phyloP scores from a whole-genome alignment of 331 rosid species.

The Acacia pycnantha region DNA sequence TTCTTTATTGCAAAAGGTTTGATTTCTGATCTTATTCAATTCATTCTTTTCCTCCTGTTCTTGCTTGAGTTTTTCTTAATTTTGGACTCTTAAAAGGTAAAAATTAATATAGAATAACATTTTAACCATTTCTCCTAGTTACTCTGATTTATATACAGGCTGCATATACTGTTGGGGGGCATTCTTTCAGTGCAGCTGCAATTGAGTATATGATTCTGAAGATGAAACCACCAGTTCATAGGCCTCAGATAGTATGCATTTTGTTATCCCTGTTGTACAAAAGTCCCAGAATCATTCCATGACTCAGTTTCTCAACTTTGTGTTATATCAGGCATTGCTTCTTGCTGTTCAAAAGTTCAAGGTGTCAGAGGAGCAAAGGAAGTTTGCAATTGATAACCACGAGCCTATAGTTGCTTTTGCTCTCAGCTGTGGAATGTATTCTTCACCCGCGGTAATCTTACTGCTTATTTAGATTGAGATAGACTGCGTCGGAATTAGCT shows the following conservation, averaged over 20 bases:
- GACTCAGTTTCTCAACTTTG: constrained; percentile 16
- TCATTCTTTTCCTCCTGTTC: neutral
- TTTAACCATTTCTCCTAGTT: neutral
- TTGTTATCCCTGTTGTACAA: neutral
- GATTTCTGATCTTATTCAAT: constrained; percentile 22
- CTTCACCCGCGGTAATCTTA: constrained; percentile 70
- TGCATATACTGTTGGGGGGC: constrained; percentile 72
- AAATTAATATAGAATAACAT: neutral
- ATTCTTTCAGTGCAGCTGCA: constrained; percentile 71
- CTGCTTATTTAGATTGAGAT: neutral
- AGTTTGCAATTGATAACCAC: constrained; percentile 42
- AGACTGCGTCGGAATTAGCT: neutral
- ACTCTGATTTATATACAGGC: constrained; percentile 40
- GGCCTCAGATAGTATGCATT: constrained; percentile 69
- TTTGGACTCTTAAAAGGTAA: neutral
- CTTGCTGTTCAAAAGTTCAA: constrained; percentile 75
- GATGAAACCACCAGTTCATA: constrained; percentile 76
- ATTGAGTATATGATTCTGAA: constrained; percentile 65
- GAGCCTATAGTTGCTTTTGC: constrained; percentile 64
- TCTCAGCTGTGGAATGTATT: constrained; percentile 69
- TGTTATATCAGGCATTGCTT: constrained; percentile 64
- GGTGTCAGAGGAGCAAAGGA: constrained; percentile 66
- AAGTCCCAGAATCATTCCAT: neutral
- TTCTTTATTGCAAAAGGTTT: constrained; percentile 80
- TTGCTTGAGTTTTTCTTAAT: neutral